Conservation (phyloP, 164 flowering plant species). For the Vitis rotundifolia region DNA sequence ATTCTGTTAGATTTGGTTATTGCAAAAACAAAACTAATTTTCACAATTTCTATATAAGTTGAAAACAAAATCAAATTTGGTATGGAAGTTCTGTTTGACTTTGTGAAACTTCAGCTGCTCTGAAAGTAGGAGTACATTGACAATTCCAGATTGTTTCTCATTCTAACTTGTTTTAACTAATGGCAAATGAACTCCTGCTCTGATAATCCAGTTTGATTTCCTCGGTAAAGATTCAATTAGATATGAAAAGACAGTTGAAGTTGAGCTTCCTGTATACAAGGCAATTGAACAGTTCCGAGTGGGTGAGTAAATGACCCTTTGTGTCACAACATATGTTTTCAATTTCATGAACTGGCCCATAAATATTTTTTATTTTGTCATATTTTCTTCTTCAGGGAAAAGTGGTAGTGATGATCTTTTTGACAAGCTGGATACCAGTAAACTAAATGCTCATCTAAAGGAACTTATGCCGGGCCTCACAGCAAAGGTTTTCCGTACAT, state of each 20-base stretch:
- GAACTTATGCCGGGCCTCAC: slow-evolving; percentile 99
- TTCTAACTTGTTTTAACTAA: no score
- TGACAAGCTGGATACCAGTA: slow-evolving; percentile 86
- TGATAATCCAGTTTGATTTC: slow-evolving; percentile 82
- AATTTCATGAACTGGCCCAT: no score
- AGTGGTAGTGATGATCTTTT: slow-evolving; percentile 75
- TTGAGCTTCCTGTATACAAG: slow-evolving; percentile 80
- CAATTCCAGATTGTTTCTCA: no score
- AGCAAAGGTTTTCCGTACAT: slow-evolving; percentile 99
- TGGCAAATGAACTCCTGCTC: slow-evolving; percentile 6
- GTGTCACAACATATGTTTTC: no score
- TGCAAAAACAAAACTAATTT: no score
- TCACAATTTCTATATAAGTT: no score
- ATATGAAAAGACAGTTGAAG: slow-evolving; percentile 83
- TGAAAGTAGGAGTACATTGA: no score
- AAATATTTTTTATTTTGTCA: no score
- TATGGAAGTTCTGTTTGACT: no score
- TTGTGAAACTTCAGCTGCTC: no score
- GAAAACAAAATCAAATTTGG: no score
- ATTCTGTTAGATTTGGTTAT: no score
- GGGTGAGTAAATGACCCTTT: slow-evolving; percentile 41
- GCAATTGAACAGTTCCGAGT: slow-evolving; percentile 76
- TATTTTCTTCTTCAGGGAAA: slow-evolving; percentile 57
- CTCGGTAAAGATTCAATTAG: slow-evolving; percentile 99
- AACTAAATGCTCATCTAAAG: slow-evolving; percentile 94